Evolutionary conservation across 441 rosid species (phyloP).

Genomic region (Jatropha podagrica): DNA sequence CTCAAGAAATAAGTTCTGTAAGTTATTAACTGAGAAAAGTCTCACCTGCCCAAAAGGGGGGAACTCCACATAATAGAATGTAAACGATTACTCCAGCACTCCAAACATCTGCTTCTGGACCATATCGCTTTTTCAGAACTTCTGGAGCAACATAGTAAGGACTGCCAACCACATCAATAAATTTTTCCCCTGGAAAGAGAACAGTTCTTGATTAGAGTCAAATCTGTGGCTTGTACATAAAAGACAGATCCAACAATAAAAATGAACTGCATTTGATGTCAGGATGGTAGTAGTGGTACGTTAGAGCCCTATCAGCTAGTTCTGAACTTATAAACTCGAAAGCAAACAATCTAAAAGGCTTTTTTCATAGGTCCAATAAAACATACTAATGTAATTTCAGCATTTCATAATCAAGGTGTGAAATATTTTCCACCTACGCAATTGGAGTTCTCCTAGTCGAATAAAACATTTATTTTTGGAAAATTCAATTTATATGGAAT

Average conservation of each 20-base stretch:
- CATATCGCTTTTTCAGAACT: conserved; percentile 82
- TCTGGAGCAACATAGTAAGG: conserved; percentile 98
- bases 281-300: not conserved
- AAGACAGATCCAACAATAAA: not conserved
- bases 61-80: conserved; percentile 92
- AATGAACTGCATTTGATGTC: not conserved
- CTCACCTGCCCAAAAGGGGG: conserved; percentile 99
- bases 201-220: conserved; percentile 2
- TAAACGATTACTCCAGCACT: conserved; percentile 96
- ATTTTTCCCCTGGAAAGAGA: conserved; percentile 62
- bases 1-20: not conserved
- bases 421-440: not conserved
- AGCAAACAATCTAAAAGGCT: not conserved
- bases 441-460: not conserved
- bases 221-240: not conserved
- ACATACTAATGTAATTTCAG: not conserved
- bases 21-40: not conserved
- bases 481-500: not conserved
- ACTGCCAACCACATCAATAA: conserved; percentile 92
- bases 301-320: not conserved
- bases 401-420: not conserved
- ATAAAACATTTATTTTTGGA: not conserved
- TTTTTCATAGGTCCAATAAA: not conserved
- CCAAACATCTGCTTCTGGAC: conserved; percentile 97
- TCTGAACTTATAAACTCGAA: not conserved